Conservation (phyloP, 2,329 filamentous ascomycete species). For the Hypoxylon sp. region DNA sequence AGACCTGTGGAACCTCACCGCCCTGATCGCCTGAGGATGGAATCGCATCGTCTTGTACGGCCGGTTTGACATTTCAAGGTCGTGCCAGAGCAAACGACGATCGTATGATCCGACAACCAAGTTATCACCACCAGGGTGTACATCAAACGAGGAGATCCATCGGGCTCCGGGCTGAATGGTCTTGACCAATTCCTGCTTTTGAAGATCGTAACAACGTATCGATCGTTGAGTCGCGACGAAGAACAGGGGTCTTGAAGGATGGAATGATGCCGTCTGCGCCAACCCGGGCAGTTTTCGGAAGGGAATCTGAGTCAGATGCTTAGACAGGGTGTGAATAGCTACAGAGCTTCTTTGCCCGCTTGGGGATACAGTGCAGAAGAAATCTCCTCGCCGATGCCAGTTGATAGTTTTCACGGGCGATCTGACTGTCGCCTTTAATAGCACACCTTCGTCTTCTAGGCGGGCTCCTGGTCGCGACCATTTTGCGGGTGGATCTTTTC, state of each 20-base stretch:
- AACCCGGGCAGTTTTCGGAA: conserved; percentile 84
- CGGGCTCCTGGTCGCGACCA: conserved; percentile 85
- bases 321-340: conserved; percentile 93
- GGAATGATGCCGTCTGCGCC: conserved; percentile 92
- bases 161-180: conserved; percentile 93
- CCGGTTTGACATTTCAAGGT: conserved; percentile 89
- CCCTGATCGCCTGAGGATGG: conserved; percentile 90
- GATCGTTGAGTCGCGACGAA: conserved; percentile 96
- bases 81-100: conserved; percentile 94
- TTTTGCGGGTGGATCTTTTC: conserved; percentile 82
- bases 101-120: conserved; percentile 96
- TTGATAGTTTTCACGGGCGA: conserved; percentile 87
- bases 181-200: conserved; percentile 91
- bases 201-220: conserved; percentile 94
- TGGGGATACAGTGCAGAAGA: conserved; percentile 92
- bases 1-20: conserved; percentile 87
- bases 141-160: conserved; percentile 93
- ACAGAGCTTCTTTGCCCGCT: conserved; percentile 83
- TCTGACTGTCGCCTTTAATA: conserved; percentile 84
- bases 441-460: conserved; percentile 83
- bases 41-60: conserved; percentile 98
- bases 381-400: conserved; percentile 96
- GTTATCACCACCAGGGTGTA: conserved; percentile 95
- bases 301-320: conserved; percentile 94
- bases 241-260: conserved; percentile 91